Conservation (phyloP, 768 basidiomycete genomes). For the Obba rivulosa region DNA sequence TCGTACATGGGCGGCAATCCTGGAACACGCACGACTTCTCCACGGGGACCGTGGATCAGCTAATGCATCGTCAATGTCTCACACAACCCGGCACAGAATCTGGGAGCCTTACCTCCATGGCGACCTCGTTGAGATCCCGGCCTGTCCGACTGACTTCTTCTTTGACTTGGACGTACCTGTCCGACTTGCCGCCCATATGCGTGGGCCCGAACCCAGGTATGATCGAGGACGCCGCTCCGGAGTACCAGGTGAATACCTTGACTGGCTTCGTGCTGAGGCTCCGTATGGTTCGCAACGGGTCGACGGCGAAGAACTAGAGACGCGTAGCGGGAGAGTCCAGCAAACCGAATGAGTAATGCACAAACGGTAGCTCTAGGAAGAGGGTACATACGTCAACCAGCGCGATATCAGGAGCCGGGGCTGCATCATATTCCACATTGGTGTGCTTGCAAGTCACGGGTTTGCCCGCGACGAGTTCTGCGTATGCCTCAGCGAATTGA, state of each 20-base stretch:
- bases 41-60: no score
- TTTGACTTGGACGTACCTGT: slow-evolving; percentile 4
- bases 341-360: no score
- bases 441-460: slow-evolving; percentile 7
- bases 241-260: slow-evolving; percentile 9
- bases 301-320: slow-evolving; percentile 5
- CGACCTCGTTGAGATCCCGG: not conserved
- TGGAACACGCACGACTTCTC: slow-evolving; percentile 1
- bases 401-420: slow-evolving; percentile 8
- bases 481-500: slow-evolving; percentile 7
- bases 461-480: slow-evolving; percentile 1
- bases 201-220: slow-evolving; percentile 8
- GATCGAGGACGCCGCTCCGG: slow-evolving; percentile 1
- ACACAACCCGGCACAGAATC: no score
- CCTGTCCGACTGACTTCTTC: slow-evolving; percentile 2
- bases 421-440: not conserved
- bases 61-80: no score
- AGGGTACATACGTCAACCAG: slow-evolving; percentile 14
- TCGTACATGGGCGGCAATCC: slow-evolving; percentile 19
- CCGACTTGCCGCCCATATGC: slow-evolving; percentile 6
- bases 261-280: slow-evolving; percentile 4
- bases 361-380: no score
- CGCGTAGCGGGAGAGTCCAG: no score
- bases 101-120: slow-evolving; percentile 4
- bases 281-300: not conserved